Evolutionary conservation across 441 rosid species (phyloP), one percentile per base, ranked within the genome.

Genomic region (Gossypium schwendimanii): DNA sequence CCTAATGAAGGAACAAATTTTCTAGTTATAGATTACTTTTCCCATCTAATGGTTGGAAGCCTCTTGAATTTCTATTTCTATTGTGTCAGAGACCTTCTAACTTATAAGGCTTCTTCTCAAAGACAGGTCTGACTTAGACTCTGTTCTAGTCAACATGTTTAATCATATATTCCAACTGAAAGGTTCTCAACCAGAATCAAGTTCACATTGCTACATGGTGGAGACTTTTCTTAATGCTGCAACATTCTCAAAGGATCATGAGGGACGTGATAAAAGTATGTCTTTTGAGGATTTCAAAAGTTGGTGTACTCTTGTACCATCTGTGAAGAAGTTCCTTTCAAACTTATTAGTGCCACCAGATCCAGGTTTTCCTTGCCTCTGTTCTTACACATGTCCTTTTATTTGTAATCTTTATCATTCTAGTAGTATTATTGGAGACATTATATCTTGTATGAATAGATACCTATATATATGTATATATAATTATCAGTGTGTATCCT

Each of bases 301-400:
- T 73, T 94, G 97, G 97, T 85, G 85, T 82, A 53, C 77, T 6
- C 87, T 78, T 57, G 66, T 91, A 61, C 95, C 96, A 11, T 83
- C 93, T 20, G 79, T 80, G 57, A 88, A 96, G 85, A 94, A 89
- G 85, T 88, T 89, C 75, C 92, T 94, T n/a, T 91, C 95, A 70
- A 82, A 89, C 85, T 81, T 94, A 81, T 83, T 94, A 84, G 73
- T 73, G 60, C 89, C 85, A 10, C 85, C 91, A 3, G 73, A 81
- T 81, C 75, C 87, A 87, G 97, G 97, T 94, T 77, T 60, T 23
- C 55, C 21, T 10, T 4, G 57, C 20, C 71, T 78, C 24, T 71
- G 28, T 21, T 26, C 20, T 54, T 70, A 20, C 69, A 39, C 53
- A 47, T 53, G 41, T 15, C 54, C 50, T n/a, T 24, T 67, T 26